A percentile compares a stretch with the other conserved stretches of the same genome.
Evolutionary conservation across 2,329 filamentous ascomycete species (phyloP).

Genomic region (Fusarium lateritium): DNA sequence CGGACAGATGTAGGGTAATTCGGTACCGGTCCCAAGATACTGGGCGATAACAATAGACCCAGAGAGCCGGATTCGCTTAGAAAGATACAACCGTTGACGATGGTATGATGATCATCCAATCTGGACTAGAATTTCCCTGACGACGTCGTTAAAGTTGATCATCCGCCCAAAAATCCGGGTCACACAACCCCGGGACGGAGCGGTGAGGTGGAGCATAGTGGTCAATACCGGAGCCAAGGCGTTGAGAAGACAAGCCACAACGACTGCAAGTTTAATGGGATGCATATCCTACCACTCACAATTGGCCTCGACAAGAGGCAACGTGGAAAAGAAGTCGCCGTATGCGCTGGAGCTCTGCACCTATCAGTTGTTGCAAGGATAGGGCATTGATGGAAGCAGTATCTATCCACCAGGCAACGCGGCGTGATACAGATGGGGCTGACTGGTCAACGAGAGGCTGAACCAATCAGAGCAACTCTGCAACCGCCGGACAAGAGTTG

Average conservation of each 20-base stretch:
- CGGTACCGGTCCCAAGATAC: constrained; percentile 1
- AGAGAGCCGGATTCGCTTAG: not conserved
- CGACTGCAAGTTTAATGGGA: constrained; percentile 29
- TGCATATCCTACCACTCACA: constrained; percentile 33
- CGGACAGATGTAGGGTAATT: constrained; percentile 17
- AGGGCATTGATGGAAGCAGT: constrained; percentile 9
- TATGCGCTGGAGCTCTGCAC: not conserved
- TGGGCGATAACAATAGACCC: constrained; percentile 19
- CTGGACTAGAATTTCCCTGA: constrained; percentile 6
- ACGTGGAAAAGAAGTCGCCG: constrained; percentile 6
- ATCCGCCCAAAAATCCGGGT: constrained; percentile 24
- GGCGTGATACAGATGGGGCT: constrained; percentile 28
- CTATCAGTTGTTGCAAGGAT: constrained; percentile 5
- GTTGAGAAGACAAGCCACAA: constrained; percentile 12
- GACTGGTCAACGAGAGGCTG: constrained; percentile 7
- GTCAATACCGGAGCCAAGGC: constrained; percentile 5
- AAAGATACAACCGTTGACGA: not conserved
- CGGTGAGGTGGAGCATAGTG: constrained; percentile 1
- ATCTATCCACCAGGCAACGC: constrained; percentile 32
- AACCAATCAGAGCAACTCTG: constrained; percentile 34
- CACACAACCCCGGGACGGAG: constrained; percentile 7
- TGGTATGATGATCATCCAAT: constrained; percentile 16
- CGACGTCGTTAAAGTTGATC: constrained; percentile 28
- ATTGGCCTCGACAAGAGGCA: constrained; percentile 12
- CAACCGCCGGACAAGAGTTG: constrained; percentile 27